A percentile compares a stretch with the other conserved stretches of the same genome.
Conservation (phyloP, 2,329 filamentous ascomycete species). For the Coniochaeta pulveracea region DNA sequence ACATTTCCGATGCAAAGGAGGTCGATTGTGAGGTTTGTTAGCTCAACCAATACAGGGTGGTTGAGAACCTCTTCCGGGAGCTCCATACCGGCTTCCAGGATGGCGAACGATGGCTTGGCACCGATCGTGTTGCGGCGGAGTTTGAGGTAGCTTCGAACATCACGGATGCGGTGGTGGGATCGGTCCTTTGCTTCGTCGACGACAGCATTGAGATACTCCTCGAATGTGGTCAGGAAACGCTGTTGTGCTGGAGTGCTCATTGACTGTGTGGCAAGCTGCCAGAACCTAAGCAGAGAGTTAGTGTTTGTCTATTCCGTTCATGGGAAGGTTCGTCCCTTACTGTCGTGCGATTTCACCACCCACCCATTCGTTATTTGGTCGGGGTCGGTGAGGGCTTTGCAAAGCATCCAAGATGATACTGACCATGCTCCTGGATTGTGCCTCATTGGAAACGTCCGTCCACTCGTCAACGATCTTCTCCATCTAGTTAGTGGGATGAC, state of each 20-base stretch:
- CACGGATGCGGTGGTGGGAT: constrained; percentile 8
- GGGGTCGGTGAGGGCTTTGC: constrained; percentile 7
- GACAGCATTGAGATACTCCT: constrained; percentile 13
- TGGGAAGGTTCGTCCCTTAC: constrained; percentile 8
- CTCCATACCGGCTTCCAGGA: constrained; percentile 13
- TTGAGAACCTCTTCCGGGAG: constrained; percentile 12
- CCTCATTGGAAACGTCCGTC: constrained; percentile 9
- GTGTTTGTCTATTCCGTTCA: background rate
- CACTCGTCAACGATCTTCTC: constrained; percentile 14
- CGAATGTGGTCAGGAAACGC: constrained; percentile 14
- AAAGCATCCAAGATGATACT: constrained; percentile 12
- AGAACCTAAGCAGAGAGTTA: constrained; percentile 11
- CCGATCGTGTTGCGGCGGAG: constrained; percentile 16
- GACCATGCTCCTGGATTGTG: constrained; percentile 6
- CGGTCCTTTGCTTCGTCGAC: constrained; percentile 14
- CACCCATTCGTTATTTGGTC: constrained; percentile 10
- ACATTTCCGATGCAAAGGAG: constrained; percentile 16
- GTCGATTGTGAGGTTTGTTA: constrained; percentile 12
- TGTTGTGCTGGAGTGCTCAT: constrained; percentile 10
- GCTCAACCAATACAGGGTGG: constrained; percentile 10
- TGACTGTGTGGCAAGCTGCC: constrained; percentile 10
- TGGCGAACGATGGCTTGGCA: constrained; percentile 11
- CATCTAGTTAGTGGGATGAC: too few species aligned
- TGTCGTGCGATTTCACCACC: constrained; percentile 13
- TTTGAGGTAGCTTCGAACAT: constrained; percentile 13